These are phyloP conservation scores for Brassica hybrid DNA, from an alignment of 441 rosid genomes.

Conservation along the genomic window DNA sequence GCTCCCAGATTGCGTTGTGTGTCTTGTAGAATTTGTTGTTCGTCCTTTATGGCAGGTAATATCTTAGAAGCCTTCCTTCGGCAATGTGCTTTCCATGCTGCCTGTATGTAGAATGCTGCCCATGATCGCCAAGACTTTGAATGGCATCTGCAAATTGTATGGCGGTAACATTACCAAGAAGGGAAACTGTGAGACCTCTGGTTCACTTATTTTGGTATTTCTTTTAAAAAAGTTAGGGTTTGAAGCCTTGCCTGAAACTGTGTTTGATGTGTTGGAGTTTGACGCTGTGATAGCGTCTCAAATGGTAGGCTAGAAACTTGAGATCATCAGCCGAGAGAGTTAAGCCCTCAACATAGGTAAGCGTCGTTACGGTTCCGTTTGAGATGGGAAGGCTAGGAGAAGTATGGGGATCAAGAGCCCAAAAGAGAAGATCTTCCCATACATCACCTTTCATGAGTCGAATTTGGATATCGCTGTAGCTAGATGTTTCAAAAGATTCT, in stretches of 20 bases:
- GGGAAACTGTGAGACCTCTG: neutral
- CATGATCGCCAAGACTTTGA: neutral
- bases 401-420: conserved; percentile 56
- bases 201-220: neutral
- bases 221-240: neutral
- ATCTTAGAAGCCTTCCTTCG: neutral
- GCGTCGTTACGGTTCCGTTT: conserved; percentile 38
- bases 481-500: too few species aligned
- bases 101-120: neutral
- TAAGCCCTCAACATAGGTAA: conserved; percentile 51
- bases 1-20: neutral
- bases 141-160: neutral
- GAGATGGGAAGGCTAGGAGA: conserved; percentile 42
- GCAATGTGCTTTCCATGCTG: neutral
- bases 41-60: neutral
- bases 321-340: conserved; percentile 49
- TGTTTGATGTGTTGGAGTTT: neutral
- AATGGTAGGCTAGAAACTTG: conserved; percentile 27
- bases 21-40: neutral
- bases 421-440: conserved; percentile 53
- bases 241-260: neutral
- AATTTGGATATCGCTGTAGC: too few species aligned
- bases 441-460: conserved; percentile 34
- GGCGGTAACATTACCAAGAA: neutral
- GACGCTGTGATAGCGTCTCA: neutral